Conservation (phyloP, 768 basidiomycete species). For the Termitomyces sp. region DNA sequence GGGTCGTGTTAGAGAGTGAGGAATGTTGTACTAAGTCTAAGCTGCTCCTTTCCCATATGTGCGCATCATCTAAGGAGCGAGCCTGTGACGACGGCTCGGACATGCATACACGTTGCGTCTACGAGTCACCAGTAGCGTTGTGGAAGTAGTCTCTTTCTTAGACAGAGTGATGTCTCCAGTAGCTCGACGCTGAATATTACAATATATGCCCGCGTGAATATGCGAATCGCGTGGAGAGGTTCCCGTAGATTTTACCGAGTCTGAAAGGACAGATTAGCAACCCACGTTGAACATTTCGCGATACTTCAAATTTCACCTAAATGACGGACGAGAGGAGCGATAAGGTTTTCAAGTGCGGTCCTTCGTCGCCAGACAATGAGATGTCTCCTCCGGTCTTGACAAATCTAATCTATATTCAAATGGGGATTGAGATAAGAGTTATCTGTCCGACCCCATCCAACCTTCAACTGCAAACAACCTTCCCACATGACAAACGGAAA, state of each 20-base stretch:
- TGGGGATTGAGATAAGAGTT: background rate
- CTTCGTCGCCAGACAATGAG: background rate
- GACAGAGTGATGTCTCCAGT: background rate
- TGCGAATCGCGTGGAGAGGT: background rate
- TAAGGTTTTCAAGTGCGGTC: background rate
- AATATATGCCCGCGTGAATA: background rate
- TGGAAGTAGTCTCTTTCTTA: background rate
- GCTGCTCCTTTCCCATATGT: conserved; percentile 6
- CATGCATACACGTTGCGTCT: conserved; percentile 9
- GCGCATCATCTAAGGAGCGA: conserved; percentile 11
- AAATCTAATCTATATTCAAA: background rate
- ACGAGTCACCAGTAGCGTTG: background rate
- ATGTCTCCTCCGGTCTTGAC: background rate
- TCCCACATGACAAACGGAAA: background rate
- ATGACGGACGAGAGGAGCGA: background rate
- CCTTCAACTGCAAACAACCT: background rate
- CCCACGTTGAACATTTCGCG: too few relatives aligned
- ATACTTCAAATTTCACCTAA: background rate
- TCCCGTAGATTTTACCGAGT: background rate
- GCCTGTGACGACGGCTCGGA: conserved; percentile 11
- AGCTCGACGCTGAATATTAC: background rate
- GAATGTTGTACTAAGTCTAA: conserved; percentile 10
- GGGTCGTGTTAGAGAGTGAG: background rate
- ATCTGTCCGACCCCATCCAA: too few relatives aligned
- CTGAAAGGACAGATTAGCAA: background rate